Conservation (phyloP, 1,139 yeast species). For the Yamadazyma buinensis region DNA sequence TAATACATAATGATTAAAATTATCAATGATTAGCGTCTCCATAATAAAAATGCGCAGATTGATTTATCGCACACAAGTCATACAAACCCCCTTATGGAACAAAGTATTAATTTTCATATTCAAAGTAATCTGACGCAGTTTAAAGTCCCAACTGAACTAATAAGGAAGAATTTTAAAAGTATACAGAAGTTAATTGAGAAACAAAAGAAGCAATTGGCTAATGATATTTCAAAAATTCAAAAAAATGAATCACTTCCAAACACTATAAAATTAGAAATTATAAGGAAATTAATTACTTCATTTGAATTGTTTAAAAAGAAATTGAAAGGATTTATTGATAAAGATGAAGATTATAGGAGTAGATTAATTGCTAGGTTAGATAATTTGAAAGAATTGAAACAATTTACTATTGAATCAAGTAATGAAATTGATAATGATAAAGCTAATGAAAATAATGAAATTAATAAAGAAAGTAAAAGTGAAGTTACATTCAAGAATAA, state of each 20-base stretch:
- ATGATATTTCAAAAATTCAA: constrained; percentile 33
- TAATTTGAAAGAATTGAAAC: constrained; percentile 33
- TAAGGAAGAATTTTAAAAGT: constrained; percentile 54
- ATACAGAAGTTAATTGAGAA: constrained; percentile 58
- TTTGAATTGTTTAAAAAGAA: constrained; percentile 49
- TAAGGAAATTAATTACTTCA: constrained; percentile 36
- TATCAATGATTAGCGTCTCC: no score
- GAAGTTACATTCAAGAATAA: background rate
- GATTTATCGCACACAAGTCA: no score
- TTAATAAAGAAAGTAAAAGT: constrained; percentile 5
- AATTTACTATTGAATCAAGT: constrained; percentile 13
- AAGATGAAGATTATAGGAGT: constrained; percentile 49
- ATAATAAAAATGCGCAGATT: no score
- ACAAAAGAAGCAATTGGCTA: constrained; percentile 41
- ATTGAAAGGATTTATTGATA: constrained; percentile 33
- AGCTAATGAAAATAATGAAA: constrained; percentile 5
- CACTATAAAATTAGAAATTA: constrained; percentile 25
- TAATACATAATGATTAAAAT: no score
- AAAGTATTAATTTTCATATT: constrained; percentile 39
- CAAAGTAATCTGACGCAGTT: constrained; percentile 51
- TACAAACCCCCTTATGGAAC: no score
- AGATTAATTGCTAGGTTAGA: constrained; percentile 45
- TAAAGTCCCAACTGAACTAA: constrained; percentile 58
- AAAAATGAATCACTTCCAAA: constrained; percentile 21
- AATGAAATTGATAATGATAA: constrained; percentile 3